phyloP scores from a whole-genome alignment of 2,329 filamentous ascomycete species.

The Aspergillus novofumigatus region DNA sequence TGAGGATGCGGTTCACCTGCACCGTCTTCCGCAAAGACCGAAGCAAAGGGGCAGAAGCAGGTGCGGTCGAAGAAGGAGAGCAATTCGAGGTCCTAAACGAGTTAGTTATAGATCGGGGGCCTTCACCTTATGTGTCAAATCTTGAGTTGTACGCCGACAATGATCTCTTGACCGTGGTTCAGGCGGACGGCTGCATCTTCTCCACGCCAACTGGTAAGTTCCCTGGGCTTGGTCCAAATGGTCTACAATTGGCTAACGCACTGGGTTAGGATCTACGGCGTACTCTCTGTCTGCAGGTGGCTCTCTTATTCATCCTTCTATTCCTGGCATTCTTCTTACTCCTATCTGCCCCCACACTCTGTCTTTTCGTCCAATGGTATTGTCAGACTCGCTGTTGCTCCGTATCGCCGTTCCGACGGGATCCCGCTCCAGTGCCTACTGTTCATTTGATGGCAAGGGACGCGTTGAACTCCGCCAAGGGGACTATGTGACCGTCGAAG shows the following conservation, averaged over 20 bases:
- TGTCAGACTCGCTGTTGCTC: conserved; percentile 89
- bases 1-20: conserved; percentile 98
- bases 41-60: conserved; percentile 43
- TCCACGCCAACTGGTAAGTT: conserved; percentile 78
- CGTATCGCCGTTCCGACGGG: conserved; percentile 80
- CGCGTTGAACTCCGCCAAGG: conserved; percentile 89
- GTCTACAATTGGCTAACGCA: conserved; percentile 4
- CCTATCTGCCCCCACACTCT: conserved; percentile 97
- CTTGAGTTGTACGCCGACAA: conserved; percentile 94
- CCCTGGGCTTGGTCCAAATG: neutral
- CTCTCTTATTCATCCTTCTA: conserved; percentile 92
- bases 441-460: conserved; percentile 95
- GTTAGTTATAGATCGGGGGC: conserved; percentile 94
- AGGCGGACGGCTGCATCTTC: conserved; percentile 97
- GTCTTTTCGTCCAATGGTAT: conserved; percentile 95
- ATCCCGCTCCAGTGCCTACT: conserved; percentile 90
- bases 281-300: conserved; percentile 95
- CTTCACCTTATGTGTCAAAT: conserved; percentile 94
- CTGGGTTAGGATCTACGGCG: conserved; percentile 65
- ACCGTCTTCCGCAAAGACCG: conserved; percentile 77
- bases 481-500: conserved; percentile 93
- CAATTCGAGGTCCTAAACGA: conserved; percentile 98
- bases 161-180: conserved; percentile 88
- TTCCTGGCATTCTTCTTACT: conserved; percentile 92
- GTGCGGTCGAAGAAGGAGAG: conserved; percentile 77